Base-by-base conservation (phyloP, 345 rosid species). In the Pistacia atlantica region DNA sequence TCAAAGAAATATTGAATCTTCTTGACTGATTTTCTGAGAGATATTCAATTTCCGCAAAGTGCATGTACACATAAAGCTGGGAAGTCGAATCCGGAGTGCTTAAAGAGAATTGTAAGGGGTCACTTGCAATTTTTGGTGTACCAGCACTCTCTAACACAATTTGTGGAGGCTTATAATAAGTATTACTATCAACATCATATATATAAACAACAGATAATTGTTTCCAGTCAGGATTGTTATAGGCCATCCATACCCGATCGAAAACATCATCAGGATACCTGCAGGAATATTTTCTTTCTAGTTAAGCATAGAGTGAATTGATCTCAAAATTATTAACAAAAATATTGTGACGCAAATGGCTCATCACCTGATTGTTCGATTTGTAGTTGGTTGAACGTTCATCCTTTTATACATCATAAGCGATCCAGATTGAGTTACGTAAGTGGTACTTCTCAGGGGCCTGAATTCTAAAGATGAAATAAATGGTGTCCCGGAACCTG, bases 11-110 rank as follows among this genome's bases (percentile, higher is more conserved):
- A 57, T 83, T 84, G 63, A 88, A 83, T 45, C 72, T 67, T 63
- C 94, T 84, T 25, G 89, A 64, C 60, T 83, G 79, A 55, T 88
- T 88, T 3, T 80, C 80, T 9, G 31, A 33, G 63, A 84, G 84
- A 75, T 28, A 70, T 48, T 82, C 83, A 67, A 90, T 62, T 75
- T 90, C 91, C 11, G 89, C 83, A 57, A 88, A 86, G 78, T 90
- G 82, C 83, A 86, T 49, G 85, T 76, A 91, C 18, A 84, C 76
- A 52, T 81, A 87, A 46, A 86, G 79, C 13, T 80, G 76, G 4
- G 59, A 75, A 33, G 81, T 69, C 0, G 83, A 42, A 77, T 84
- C 82, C 1, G 58, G 14, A 8, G 48, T n/a, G 73, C 1, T 80
- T 72, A 87, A 67, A 1, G 5, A 45, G 65, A 91, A 48, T 17